Conservation (phyloP, 1,284 basidiomycete species). For the Cerrena zonata region DNA sequence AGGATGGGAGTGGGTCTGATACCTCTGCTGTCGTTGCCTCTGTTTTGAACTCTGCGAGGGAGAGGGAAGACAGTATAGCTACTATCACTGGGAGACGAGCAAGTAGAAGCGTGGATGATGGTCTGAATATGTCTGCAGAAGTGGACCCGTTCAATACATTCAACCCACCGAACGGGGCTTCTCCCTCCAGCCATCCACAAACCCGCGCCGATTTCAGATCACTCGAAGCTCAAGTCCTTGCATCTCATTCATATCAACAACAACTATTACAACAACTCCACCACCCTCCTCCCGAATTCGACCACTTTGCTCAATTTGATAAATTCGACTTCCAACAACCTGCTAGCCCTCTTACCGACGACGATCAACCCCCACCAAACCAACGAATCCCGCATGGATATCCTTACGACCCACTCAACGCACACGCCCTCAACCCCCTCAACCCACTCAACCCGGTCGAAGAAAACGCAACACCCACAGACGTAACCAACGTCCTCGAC, state of each 20-base stretch:
- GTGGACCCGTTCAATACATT: neutral
- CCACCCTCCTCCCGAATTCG: too few relatives aligned
- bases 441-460: constrained; percentile 8
- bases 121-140: neutral
- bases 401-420: too few relatives aligned
- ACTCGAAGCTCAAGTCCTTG: constrained; percentile 8
- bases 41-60: constrained; percentile 9
- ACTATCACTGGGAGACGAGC: constrained; percentile 20
- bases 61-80: constrained; percentile 25
- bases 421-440: too few relatives aligned
- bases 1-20: too few relatives aligned
- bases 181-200: constrained; percentile 3
- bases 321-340: neutral
- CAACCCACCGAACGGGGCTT: too few relatives aligned
- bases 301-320: neutral
- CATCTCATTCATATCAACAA: too few relatives aligned
- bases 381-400: neutral
- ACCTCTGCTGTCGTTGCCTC: too few relatives aligned
- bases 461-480: constrained; percentile 1
- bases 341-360: neutral
- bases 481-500: constrained; percentile 24
- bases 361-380: neutral
- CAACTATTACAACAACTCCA: neutral
- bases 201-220: constrained; percentile 10
- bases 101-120: constrained; percentile 21